Conservation (phyloP, 768 basidiomycete species). For the Suillus discolor region DNA sequence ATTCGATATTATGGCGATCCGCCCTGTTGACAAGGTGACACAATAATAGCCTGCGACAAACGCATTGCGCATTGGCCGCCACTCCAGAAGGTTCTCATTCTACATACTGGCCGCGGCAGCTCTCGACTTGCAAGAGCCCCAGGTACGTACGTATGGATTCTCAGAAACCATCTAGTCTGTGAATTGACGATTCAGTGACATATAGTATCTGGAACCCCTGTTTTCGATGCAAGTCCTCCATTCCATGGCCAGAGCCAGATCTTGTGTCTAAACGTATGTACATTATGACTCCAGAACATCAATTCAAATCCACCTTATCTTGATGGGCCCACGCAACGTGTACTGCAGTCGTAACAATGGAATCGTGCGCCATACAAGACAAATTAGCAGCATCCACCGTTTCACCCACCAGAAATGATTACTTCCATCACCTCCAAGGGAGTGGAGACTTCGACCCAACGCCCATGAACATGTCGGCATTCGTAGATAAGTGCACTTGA, state of each 20-base stretch:
- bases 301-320: background rate
- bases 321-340: background rate
- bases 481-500: background rate
- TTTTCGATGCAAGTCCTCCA: background rate
- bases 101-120: background rate
- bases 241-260: background rate
- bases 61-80: background rate
- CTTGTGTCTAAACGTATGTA: background rate
- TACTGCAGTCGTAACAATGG: background rate
- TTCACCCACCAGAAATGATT: background rate
- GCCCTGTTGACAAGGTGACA: background rate
- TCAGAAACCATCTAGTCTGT: background rate
- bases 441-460: background rate
- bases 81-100: background rate
- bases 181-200: background rate
- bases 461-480: background rate
- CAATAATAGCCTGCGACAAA: background rate
- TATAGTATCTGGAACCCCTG: too few relatives aligned
- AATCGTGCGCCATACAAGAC: background rate
- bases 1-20: background rate
- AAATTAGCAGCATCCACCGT: background rate
- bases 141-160: background rate
- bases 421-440: background rate
- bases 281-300: background rate
- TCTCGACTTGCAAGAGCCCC: background rate